Conservation (phyloP, 2,329 filamentous ascomycete species). For the Cucurbitaria berberidis region DNA sequence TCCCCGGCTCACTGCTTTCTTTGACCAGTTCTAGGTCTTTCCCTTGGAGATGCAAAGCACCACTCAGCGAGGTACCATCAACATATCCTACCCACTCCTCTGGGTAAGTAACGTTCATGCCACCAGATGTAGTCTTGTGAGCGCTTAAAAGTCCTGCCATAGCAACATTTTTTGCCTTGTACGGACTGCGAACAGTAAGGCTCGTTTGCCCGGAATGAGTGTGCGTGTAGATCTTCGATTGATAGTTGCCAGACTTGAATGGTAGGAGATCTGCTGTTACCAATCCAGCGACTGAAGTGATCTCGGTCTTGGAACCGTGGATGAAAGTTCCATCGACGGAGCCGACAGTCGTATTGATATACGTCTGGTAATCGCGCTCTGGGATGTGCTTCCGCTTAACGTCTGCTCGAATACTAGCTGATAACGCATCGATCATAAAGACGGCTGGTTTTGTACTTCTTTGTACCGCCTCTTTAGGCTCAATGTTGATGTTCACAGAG, state of each 20-base stretch:
- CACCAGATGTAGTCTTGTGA: slow-evolving; percentile 47
- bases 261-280: slow-evolving; percentile 49
- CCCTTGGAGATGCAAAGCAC: slow-evolving; percentile 48
- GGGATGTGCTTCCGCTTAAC: slow-evolving; percentile 47
- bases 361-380: slow-evolving; percentile 51
- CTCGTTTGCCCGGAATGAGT: slow-evolving; percentile 45
- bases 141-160: slow-evolving; percentile 40
- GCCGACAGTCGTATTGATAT: slow-evolving; percentile 47
- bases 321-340: slow-evolving; percentile 50
- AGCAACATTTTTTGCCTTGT: slow-evolving; percentile 30
- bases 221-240: slow-evolving; percentile 41
- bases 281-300: slow-evolving; percentile 47
- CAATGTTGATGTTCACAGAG: slow-evolving; percentile 49
- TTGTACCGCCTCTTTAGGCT: slow-evolving; percentile 44
- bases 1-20: slow-evolving; percentile 33
- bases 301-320: slow-evolving; percentile 47
- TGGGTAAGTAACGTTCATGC: slow-evolving; percentile 48
- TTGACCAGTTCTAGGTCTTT: slow-evolving; percentile 44
- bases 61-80: slow-evolving; percentile 46
- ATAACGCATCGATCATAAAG: slow-evolving; percentile 44
- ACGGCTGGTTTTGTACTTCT: slow-evolving; percentile 42
- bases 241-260: slow-evolving; percentile 34
- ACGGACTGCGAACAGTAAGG: slow-evolving; percentile 43
- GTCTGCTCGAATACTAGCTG: slow-evolving; percentile 47
- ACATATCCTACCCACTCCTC: slow-evolving; percentile 52